Evolutionary conservation across 2,329 filamentous ascomycete species (phyloP), one percentile per base, ranked within the genome.

Genomic region (Fusarium mangiferae): DNA sequence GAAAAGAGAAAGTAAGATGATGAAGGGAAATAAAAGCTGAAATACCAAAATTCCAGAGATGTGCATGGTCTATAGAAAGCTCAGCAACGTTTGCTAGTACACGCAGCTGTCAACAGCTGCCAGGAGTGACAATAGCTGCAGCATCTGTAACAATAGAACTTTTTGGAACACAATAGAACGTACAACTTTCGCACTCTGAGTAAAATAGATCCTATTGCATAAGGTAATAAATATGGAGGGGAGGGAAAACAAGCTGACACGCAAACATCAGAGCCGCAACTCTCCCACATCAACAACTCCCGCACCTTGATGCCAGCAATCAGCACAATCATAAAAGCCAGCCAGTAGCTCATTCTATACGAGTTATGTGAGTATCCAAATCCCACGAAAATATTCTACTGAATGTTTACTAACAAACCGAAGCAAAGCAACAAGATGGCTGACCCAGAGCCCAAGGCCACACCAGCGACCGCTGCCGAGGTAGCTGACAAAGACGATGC

Each of bases 391-490:
- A 9, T 30, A 30, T 6, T 7, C 10, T 48, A 30, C 20, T 17
- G 10, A 11, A 17, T 6, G 12, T 12, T 12, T n/a, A 6, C 26
- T 48, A 6, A 48, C 14, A n/a, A 48, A 15, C 14, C 26, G 9
- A 22, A 48, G 26, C 45, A 30, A 17, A 48, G 45, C 45, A n/a
- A n/a, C 20, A 20, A 48, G 10, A 48, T 48, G 26, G 26, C 45
- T 30, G 26, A 5, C 14, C 45, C 4, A 10, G 5, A 7, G 14
- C 26, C 20, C 0, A 7, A n/a, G 26, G 6, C 26, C 10, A n/a
- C 26, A 12, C 4, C 14, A 48, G 11, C 26, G 17, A n/a, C 45
- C 6, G 6, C 3, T 3, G 7, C 17, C 10, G 26, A 48, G 9
- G 45, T 30, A 30, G 26, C 20, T 48, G 20, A 48, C 5, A 4